Evolutionary conservation across 2,329 filamentous ascomycete species (phyloP).

Genomic region (Plenodomus biglobosus): DNA sequence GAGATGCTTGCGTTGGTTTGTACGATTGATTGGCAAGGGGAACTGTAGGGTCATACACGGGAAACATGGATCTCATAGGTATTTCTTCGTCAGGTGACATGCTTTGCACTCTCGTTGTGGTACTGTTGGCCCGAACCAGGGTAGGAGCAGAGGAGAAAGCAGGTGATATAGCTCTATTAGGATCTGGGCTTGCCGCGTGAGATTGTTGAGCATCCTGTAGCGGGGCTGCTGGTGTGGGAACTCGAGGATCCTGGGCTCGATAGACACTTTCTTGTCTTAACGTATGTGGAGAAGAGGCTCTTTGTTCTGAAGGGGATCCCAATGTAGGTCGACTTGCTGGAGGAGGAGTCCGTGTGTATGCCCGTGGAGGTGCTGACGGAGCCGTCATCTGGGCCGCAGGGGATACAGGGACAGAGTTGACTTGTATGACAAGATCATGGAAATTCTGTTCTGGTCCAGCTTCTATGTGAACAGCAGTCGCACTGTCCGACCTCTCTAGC

Average conservation of each 20-base stretch:
- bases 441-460: conserved; percentile 38
- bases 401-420: conserved; percentile 43
- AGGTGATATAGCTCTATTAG: conserved; percentile 37
- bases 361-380: conserved; percentile 20
- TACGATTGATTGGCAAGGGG: conserved; percentile 70
- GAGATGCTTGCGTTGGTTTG: conserved; percentile 66
- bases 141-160: conserved; percentile 41
- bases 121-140: conserved; percentile 43
- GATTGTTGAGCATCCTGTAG: conserved; percentile 17
- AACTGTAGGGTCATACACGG: conserved; percentile 68
- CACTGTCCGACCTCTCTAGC: conserved; percentile 34
- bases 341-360: conserved; percentile 23
- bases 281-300: conserved; percentile 22
- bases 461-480: conserved; percentile 16
- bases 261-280: conserved; percentile 20
- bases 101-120: conserved; percentile 30
- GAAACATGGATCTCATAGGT: conserved; percentile 72
- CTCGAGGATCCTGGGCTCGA: conserved; percentile 21
- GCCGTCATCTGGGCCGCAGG: conserved; percentile 30
- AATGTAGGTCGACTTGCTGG: conserved; percentile 24
- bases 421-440: conserved; percentile 45
- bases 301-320: conserved; percentile 26
- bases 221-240: conserved; percentile 23
- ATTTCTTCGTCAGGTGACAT: conserved; percentile 39
- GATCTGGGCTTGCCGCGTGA: conserved; percentile 30